phyloP scores from a whole-genome alignment of 108 stramenopile genomes.

The Cylindrotheca closterium region DNA sequence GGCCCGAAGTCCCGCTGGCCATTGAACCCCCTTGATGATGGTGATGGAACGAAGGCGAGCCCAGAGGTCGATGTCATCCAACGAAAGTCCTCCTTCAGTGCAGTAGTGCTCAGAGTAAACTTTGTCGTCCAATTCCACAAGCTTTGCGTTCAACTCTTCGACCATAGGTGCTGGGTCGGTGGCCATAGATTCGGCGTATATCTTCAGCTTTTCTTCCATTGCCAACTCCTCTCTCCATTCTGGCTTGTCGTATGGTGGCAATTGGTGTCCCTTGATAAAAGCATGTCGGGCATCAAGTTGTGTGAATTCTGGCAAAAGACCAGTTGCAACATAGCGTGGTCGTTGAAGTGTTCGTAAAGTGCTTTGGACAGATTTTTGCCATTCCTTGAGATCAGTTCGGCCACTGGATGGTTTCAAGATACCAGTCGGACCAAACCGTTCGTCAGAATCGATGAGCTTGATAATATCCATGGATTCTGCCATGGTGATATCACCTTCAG shows the following conservation, averaged over 20 bases:
- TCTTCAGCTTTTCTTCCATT: constrained; percentile 68
- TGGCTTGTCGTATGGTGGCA: constrained; percentile 88
- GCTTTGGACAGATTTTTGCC: constrained; percentile 86
- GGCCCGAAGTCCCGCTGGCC: constrained; percentile 77
- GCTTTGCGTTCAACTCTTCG: constrained; percentile 83
- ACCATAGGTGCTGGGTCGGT: constrained; percentile 71
- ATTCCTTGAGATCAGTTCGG: constrained; percentile 89
- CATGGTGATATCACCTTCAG: constrained; percentile 84
- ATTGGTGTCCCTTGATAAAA: constrained; percentile 87
- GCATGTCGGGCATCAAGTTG: constrained; percentile 88
- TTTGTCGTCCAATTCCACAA: constrained; percentile 85
- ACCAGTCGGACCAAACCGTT: constrained; percentile 82
- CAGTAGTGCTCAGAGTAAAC: constrained; percentile 79
- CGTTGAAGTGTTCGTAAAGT: constrained; percentile 85
- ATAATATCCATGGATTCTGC: constrained; percentile 95
- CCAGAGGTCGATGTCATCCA: constrained; percentile 93
- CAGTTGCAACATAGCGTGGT: constrained; percentile 93
- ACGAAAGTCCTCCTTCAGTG: constrained; percentile 78
- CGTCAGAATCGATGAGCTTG: constrained; percentile 80
- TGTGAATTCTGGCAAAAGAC: constrained; percentile 90
- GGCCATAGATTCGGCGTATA: constrained; percentile 87
- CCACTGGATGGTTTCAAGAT: constrained; percentile 65
- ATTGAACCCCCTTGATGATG: constrained; percentile 80
- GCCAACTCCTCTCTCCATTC: constrained; percentile 81
- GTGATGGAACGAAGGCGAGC: constrained; percentile 86